These are phyloP conservation scores for Fusarium abutilonis DNA, from an alignment of 2,329 filamentous ascomycete genomes.

Conservation along the genomic window DNA sequence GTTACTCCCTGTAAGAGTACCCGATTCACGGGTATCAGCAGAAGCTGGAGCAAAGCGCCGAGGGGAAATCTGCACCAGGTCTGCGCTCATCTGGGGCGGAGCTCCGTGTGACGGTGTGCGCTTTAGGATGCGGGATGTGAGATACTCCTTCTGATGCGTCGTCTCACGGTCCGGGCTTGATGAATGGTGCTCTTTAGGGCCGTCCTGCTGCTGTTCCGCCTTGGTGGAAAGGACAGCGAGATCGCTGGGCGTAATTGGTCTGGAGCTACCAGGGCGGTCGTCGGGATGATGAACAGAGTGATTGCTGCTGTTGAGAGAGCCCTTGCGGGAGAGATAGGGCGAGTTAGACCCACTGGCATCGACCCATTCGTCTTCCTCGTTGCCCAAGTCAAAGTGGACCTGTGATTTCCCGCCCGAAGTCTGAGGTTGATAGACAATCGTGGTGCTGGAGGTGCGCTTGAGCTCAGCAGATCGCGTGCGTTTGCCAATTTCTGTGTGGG, in stretches of 20 bases:
- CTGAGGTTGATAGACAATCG: constrained; percentile 57
- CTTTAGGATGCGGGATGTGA: constrained; percentile 74
- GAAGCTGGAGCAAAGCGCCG: constrained; percentile 51
- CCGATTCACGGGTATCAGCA: constrained; percentile 42
- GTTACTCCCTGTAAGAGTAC: constrained; percentile 47
- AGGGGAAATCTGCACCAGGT: constrained; percentile 56
- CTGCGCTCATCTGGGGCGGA: constrained; percentile 71
- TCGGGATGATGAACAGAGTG: constrained; percentile 53
- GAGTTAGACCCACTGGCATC: constrained; percentile 72
- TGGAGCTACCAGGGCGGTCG: constrained; percentile 53
- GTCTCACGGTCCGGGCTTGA: constrained; percentile 54
- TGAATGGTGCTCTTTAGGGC: constrained; percentile 24
- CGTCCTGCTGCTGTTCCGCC: constrained; percentile 11
- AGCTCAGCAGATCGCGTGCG: constrained; percentile 67
- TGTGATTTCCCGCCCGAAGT: constrained; percentile 58
- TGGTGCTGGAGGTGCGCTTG: constrained; percentile 64
- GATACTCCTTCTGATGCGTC: constrained; percentile 68
- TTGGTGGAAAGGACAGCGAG: constrained; percentile 23
- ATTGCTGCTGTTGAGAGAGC: constrained; percentile 61
- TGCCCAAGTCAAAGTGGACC: constrained; percentile 72
- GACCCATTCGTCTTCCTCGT: constrained; percentile 71
- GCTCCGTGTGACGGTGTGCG: constrained; percentile 69
- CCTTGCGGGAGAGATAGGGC: constrained; percentile 60
- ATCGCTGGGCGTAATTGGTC: constrained; percentile 50
- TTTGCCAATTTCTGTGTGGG: constrained; percentile 51